Percentiles rank a stretch among this genome's conserved stretches.
Evolutionary conservation across 2,329 filamentous ascomycete species (phyloP).

Genomic region (Hysterium pulicare): DNA sequence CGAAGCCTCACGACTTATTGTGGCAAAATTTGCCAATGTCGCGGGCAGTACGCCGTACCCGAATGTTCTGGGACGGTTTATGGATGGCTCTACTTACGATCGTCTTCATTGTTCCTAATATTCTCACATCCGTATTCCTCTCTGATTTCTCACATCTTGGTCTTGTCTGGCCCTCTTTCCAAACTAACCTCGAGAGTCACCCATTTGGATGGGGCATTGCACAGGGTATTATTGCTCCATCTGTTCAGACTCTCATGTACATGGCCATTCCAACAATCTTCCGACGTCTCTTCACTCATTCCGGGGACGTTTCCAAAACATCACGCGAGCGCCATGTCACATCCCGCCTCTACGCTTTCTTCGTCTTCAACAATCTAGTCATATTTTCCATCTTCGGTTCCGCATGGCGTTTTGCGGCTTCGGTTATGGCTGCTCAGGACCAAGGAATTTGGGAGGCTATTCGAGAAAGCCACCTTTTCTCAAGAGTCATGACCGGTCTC

Average conservation of each 20-base stretch:
- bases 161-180: constrained; percentile 74
- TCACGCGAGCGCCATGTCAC: constrained; percentile 87
- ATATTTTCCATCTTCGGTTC: constrained; percentile 91
- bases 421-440: constrained; percentile 56
- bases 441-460: constrained; percentile 66
- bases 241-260: constrained; percentile 81
- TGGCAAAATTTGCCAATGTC: constrained; percentile 87
- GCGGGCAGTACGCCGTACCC: constrained; percentile 64
- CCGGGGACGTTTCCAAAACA: constrained; percentile 88
- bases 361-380: constrained; percentile 93
- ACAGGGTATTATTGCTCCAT: constrained; percentile 86
- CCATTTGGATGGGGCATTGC: constrained; percentile 75
- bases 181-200: constrained; percentile 60
- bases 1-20: constrained; percentile 85
- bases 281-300: constrained; percentile 75
- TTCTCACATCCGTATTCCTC: constrained; percentile 88
- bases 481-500: constrained; percentile 67
- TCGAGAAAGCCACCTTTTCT: constrained; percentile 59
- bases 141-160: constrained; percentile 81
- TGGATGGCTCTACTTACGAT: constrained; percentile 80
- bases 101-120: constrained; percentile 85
- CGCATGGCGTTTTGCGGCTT: constrained; percentile 72
- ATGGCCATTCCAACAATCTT: constrained; percentile 85
- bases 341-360: constrained; percentile 90
- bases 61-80: constrained; percentile 72